These are phyloP conservation scores for Crithidia expoeki DNA, from an alignment of 208 protist species.

Conservation along the genomic window DNA sequence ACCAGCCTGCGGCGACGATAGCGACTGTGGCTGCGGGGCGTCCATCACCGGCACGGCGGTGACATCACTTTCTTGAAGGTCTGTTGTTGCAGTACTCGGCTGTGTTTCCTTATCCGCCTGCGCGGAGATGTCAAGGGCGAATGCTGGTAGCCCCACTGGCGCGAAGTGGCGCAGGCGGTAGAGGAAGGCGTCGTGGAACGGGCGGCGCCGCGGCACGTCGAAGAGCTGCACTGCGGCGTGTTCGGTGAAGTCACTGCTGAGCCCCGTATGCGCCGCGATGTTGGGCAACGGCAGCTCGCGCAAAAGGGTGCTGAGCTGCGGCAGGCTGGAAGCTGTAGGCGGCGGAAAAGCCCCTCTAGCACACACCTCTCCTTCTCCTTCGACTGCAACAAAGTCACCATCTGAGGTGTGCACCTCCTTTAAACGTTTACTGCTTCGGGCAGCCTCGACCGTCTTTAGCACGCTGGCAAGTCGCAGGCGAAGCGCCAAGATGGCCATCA, in stretches of 20 bases:
- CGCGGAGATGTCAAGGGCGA: slow-evolving; percentile 17
- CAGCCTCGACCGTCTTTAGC: slow-evolving; percentile 4
- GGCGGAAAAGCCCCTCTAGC: not conserved
- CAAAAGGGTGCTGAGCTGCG: slow-evolving; percentile 19
- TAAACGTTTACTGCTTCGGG: not conserved
- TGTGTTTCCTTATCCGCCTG: slow-evolving; percentile 24
- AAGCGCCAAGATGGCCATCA: slow-evolving; percentile 36
- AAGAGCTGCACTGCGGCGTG: slow-evolving; percentile 4
- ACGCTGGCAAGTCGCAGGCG: slow-evolving; percentile 29
- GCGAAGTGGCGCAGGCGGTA: slow-evolving; percentile 26
- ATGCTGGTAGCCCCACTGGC: slow-evolving; percentile 15
- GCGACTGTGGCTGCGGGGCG: not conserved
- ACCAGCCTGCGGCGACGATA: not conserved
- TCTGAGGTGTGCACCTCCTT: not conserved
- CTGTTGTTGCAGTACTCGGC: not conserved
- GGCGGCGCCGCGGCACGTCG: slow-evolving; percentile 7
- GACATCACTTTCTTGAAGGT: not conserved
- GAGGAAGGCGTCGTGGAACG: slow-evolving; percentile 29
- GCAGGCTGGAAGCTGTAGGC: not conserved
- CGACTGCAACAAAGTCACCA: not conserved
- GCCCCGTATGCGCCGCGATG: not conserved
- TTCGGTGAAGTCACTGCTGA: not conserved
- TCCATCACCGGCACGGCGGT: slow-evolving; percentile 11
- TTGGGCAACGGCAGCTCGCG: slow-evolving; percentile 13
- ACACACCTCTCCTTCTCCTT: not conserved